Conservation (phyloP, 1,284 basidiomycete species). For the Hymenochaete sp. region DNA sequence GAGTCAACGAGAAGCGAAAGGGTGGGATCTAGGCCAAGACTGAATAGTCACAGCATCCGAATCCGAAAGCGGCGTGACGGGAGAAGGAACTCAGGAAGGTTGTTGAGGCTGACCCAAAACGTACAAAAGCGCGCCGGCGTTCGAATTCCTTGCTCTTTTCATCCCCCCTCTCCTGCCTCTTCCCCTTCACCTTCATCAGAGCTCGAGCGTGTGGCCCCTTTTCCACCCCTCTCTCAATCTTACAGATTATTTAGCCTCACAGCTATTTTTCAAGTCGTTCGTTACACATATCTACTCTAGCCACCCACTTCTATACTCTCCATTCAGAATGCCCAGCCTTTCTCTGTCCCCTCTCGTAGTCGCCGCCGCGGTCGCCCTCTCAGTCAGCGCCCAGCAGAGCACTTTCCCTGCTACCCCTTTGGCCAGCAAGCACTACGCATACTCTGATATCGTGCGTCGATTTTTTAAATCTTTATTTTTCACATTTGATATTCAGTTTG, state of each 20-base stretch:
- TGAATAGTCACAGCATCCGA: too few relatives aligned
- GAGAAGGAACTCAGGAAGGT: too few relatives aligned
- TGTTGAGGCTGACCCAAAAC: too few relatives aligned
- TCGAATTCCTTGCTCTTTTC: background rate
- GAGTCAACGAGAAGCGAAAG: too few relatives aligned
- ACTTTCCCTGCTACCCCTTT: slow-evolving; percentile 41
- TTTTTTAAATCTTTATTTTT: background rate
- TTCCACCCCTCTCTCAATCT: background rate
- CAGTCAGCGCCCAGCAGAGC: slow-evolving; percentile 23
- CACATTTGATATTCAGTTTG: background rate
- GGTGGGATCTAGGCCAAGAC: too few relatives aligned
- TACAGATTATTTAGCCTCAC: background rate
- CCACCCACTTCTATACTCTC: slow-evolving; percentile 1
- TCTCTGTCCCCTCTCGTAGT: slow-evolving; percentile 37
- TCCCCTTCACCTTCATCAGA: slow-evolving; percentile 4
- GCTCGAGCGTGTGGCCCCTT: slow-evolving; percentile 1
- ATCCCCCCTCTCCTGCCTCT: slow-evolving; percentile 4
- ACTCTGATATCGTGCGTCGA: slow-evolving; percentile 37
- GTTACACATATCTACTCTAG: slow-evolving; percentile 4
- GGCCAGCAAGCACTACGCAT: slow-evolving; percentile 41
- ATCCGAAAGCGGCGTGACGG: too few relatives aligned
- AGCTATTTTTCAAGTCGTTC: slow-evolving; percentile 12
- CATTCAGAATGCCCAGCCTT: slow-evolving; percentile 32
- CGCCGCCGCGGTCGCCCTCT: slow-evolving; percentile 28
- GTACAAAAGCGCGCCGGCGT: too few relatives aligned